Conservation (phyloP, 345 rosid genomes). For the Pistacia vera region DNA sequence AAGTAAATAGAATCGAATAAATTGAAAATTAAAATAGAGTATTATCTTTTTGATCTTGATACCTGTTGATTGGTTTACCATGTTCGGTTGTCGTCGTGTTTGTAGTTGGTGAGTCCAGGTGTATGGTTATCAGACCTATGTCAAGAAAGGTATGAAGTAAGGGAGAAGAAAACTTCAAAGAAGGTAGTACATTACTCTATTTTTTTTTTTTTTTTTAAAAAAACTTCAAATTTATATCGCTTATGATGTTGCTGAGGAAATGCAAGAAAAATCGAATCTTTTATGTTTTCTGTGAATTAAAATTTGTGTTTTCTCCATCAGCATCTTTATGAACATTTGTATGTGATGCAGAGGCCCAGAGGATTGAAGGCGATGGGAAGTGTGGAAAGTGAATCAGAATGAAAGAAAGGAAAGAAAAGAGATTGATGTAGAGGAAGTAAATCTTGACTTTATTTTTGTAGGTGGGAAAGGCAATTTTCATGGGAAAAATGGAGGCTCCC, state of each 20-base stretch:
- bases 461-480: conserved; percentile 6
- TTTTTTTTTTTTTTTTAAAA: not conserved
- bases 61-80: not conserved
- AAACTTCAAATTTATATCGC: no score
- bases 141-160: conserved; percentile 86
- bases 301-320: not conserved
- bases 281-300: not conserved
- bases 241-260: not conserved
- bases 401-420: not conserved
- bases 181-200: conserved; percentile 49
- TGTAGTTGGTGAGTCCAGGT: conserved; percentile 90
- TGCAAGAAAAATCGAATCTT: not conserved
- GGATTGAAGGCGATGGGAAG: conserved; percentile 73
- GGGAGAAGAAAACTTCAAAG: conserved; percentile 92
- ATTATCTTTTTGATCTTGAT: not conserved
- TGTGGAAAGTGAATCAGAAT: conserved; percentile 62
- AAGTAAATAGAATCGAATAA: no score
- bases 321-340: not conserved
- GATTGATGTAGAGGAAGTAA: not conserved
- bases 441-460: conserved; percentile 5
- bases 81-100: conserved; percentile 6
- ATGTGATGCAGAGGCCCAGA: conserved; percentile 47
- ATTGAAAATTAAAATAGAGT: not conserved
- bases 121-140: conserved; percentile 85
- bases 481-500: no score